These are phyloP conservation scores for Lizonia empirigonia DNA, from an alignment of 2,329 filamentous ascomycete species.

Conservation along the genomic window DNA sequence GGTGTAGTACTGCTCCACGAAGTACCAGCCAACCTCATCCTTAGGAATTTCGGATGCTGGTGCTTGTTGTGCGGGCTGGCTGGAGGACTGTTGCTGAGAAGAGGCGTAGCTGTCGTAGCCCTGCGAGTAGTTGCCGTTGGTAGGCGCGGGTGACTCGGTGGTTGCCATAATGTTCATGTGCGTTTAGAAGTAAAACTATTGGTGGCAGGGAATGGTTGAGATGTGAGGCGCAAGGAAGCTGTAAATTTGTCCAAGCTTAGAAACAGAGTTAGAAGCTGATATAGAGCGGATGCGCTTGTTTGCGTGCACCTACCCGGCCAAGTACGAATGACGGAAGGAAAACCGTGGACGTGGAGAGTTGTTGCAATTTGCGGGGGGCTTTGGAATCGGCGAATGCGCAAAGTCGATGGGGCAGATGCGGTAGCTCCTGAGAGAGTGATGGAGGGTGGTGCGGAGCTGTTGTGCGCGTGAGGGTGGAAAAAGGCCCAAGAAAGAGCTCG, in stretches of 20 bases:
- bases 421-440: conserved; percentile 10
- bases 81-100: conserved; percentile 34
- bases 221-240: conserved; percentile 13
- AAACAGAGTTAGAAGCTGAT: conserved; percentile 10
- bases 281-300: conserved; percentile 10
- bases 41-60: conserved; percentile 63
- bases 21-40: conserved; percentile 99
- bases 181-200: conserved; percentile 11
- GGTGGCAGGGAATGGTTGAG: neutral
- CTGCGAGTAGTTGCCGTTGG: conserved; percentile 58
- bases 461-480: conserved; percentile 16
- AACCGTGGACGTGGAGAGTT: conserved; percentile 8
- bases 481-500: conserved; percentile 4
- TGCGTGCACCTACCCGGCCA: conserved; percentile 23
- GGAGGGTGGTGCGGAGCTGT: conserved; percentile 10
- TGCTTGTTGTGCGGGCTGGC: conserved; percentile 36
- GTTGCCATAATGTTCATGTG: conserved; percentile 40
- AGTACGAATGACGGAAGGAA: conserved; percentile 20
- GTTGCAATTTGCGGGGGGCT: conserved; percentile 6
- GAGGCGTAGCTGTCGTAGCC: conserved; percentile 48
- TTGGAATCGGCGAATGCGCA: conserved; percentile 7
- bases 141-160: conserved; percentile 45
- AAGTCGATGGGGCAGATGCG: conserved; percentile 8
- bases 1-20: conserved; percentile 99
- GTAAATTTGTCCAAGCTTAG: conserved; percentile 12